Evolutionary conservation across 2,329 filamentous ascomycete species (phyloP).

Genomic region (Thielaviopsis euricoi): DNA sequence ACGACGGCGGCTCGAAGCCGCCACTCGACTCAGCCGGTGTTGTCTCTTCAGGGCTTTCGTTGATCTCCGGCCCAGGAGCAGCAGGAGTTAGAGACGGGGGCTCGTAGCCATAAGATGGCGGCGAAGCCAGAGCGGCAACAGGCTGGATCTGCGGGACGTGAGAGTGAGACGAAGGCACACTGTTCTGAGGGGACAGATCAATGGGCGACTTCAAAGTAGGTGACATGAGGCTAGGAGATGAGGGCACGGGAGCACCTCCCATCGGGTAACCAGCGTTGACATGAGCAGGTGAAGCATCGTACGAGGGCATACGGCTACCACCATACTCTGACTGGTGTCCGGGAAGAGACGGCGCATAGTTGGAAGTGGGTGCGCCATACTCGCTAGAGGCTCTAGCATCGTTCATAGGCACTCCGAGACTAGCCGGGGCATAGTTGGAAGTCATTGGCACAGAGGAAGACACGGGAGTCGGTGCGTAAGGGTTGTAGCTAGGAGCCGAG

Average conservation of each 20-base stretch:
- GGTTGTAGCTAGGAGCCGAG: slow-evolving; percentile 15
- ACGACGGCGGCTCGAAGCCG: slow-evolving; percentile 45
- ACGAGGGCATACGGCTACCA: not conserved
- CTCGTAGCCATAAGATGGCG: slow-evolving; percentile 33
- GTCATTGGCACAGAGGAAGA: slow-evolving; percentile 3
- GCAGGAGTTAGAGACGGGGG: slow-evolving; percentile 19
- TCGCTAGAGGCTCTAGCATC: slow-evolving; percentile 3
- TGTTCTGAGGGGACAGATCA: not conserved
- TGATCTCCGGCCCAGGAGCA: not conserved
- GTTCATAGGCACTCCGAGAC: not conserved
- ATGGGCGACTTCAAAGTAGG: slow-evolving; percentile 9
- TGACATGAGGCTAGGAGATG: not conserved
- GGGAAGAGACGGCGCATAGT: slow-evolving; percentile 6
- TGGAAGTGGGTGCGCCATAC: slow-evolving; percentile 1
- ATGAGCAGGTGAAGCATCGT: slow-evolving; percentile 1
- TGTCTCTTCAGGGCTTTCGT: not conserved
- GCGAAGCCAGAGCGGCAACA: not conserved
- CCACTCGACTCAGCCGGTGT: slow-evolving; percentile 12
- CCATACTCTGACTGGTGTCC: slow-evolving; percentile 8
- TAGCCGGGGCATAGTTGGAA: slow-evolving; percentile 1
- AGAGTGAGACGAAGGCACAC: slow-evolving; percentile 1
- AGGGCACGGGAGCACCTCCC: not conserved
- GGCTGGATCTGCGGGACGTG: not conserved
- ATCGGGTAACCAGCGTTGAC: not conserved
- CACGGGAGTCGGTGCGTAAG: slow-evolving; percentile 15